Evolutionary conservation across 129 eudicot species (phyloP).

Genomic region (Dittrichia graveolens): DNA sequence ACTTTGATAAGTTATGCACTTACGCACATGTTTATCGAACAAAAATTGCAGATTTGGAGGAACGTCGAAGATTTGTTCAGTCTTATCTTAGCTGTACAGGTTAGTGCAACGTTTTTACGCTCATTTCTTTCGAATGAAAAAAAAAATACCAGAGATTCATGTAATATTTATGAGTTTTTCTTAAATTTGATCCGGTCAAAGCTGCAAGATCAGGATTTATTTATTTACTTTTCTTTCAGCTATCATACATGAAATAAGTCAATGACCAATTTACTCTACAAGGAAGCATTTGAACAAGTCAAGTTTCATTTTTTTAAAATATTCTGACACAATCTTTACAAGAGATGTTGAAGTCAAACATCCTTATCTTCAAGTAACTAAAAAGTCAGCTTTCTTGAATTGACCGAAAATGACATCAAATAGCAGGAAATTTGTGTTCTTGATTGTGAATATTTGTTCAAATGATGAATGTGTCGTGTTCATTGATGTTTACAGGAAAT

Average conservation of each 20-base stretch:
- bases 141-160: background rate
- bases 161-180: background rate
- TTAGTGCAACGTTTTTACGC: constrained; percentile 25
- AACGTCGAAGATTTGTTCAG: constrained; percentile 64
- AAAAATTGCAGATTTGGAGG: constrained; percentile 54
- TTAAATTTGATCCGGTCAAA: constrained; percentile 5
- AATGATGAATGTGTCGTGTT: constrained; percentile 10
- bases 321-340: constrained; percentile 16
- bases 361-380: constrained; percentile 13
- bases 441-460: too few relatives aligned
- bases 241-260: background rate
- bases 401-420: constrained; percentile 14
- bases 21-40: background rate
- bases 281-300: constrained; percentile 20
- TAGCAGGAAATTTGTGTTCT: background rate
- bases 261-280: constrained; percentile 2
- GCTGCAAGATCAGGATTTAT: background rate
- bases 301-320: background rate
- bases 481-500: constrained; percentile 41
- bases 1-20: background rate
- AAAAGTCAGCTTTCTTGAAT: constrained; percentile 30
- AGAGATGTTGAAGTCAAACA: constrained; percentile 15
- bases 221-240: too few relatives aligned
- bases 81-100: constrained; percentile 71
- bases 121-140: background rate